Evolutionary conservation across 495 filamentous ascomycete species (phyloP).

Genomic region (Hyaloscypha hepaticicola): DNA sequence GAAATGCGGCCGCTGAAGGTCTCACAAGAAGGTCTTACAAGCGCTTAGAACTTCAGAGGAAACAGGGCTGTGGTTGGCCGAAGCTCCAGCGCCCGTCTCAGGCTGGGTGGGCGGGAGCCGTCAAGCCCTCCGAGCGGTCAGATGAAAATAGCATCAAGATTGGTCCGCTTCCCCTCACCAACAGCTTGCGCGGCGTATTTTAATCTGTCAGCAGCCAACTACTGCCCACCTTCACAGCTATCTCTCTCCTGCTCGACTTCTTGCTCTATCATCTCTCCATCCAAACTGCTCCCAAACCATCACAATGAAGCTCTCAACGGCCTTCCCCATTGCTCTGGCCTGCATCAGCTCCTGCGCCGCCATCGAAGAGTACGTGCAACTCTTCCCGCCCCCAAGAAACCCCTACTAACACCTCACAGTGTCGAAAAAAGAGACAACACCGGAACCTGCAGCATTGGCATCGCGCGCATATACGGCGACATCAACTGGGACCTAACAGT

Average conservation of each 20-base stretch:
- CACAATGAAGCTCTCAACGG: slow-evolving; percentile 11
- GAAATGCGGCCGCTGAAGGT: no score
- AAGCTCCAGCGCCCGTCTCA: background rate
- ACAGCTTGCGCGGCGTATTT: background rate
- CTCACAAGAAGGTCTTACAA: no score
- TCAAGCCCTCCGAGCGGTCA: background rate
- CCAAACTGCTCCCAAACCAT: background rate
- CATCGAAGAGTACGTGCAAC: background rate
- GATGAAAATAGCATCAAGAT: background rate
- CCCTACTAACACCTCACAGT: background rate
- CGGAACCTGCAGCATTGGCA: slow-evolving; percentile 19
- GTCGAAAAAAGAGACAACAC: background rate
- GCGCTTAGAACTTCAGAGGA: background rate
- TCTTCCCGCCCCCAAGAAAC: background rate
- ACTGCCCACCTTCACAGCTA: background rate
- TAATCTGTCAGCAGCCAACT: background rate
- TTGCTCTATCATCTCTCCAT: background rate
- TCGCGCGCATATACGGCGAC: slow-evolving; percentile 4
- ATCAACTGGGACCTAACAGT: slow-evolving; percentile 19
- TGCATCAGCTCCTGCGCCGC: slow-evolving; percentile 7
- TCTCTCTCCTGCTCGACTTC: background rate
- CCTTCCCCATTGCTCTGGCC: background rate
- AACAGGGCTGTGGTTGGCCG: background rate
- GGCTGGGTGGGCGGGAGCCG: no score
- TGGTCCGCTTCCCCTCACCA: background rate